Evolutionary conservation across 2,329 filamentous ascomycete species (phyloP).

Genomic region (Botrytis cinerea): DNA sequence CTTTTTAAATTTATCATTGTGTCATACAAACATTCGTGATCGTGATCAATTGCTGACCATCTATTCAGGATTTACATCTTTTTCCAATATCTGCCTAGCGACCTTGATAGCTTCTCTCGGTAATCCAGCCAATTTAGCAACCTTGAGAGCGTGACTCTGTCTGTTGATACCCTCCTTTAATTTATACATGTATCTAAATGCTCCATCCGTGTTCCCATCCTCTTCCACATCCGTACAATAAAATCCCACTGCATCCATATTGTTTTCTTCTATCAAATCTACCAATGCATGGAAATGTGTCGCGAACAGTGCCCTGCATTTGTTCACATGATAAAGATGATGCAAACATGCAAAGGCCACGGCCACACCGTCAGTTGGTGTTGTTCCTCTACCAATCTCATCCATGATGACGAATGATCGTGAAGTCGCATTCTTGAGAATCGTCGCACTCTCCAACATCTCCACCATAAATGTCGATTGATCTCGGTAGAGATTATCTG

Average conservation of each 20-base stretch:
- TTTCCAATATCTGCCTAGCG: slow-evolving; percentile 49
- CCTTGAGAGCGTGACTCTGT: slow-evolving; percentile 88
- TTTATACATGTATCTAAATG: slow-evolving; percentile 85
- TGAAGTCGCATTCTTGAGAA: slow-evolving; percentile 80
- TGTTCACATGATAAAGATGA: slow-evolving; percentile 77
- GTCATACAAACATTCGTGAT: slow-evolving; percentile 49
- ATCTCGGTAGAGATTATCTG: slow-evolving; percentile 90
- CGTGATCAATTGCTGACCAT: slow-evolving; percentile 53
- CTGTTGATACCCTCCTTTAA: slow-evolving; percentile 81
- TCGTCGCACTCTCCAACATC: slow-evolving; percentile 94
- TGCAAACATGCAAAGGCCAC: slow-evolving; percentile 87
- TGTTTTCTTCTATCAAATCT: slow-evolving; percentile 66
- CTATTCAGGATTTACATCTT: slow-evolving; percentile 47
- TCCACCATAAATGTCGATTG: slow-evolving; percentile 99
- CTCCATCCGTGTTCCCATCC: slow-evolving; percentile 48
- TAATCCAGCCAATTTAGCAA: slow-evolving; percentile 83
- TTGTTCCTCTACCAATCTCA: slow-evolving; percentile 92
- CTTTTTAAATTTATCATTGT: slow-evolving; percentile 31
- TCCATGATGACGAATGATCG: slow-evolving; percentile 97
- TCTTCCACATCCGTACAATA: slow-evolving; percentile 93
- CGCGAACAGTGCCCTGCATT: slow-evolving; percentile 82
- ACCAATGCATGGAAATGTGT: slow-evolving; percentile 90
- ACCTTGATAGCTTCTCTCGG: slow-evolving; percentile 71
- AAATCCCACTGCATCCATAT: slow-evolving; percentile 46
- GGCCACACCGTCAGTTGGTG: slow-evolving; percentile 86